Evolutionary conservation across 2,329 filamentous ascomycete species (phyloP).

Genomic region (Stagonosporopsis cucurbitacearum): DNA sequence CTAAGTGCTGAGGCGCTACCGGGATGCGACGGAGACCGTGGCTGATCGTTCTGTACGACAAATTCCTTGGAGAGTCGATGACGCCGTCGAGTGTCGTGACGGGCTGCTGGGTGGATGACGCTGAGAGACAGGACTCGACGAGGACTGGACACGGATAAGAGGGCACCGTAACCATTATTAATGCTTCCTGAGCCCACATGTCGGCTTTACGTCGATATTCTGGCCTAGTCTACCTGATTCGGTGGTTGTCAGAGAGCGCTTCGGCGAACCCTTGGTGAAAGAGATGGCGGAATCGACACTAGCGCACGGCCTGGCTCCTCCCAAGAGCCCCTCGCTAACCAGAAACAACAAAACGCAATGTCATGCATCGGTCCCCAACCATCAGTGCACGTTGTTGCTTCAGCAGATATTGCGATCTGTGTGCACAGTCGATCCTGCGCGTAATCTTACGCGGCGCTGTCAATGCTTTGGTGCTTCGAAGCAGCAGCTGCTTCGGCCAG

Average conservation of each 20-base stretch:
- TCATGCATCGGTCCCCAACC: slow-evolving; percentile 32
- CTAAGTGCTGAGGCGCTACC: slow-evolving; percentile 19
- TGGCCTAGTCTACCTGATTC: slow-evolving; percentile 20
- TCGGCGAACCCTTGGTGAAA: slow-evolving; percentile 22
- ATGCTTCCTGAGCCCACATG: slow-evolving; percentile 22
- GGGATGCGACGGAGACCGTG: slow-evolving; percentile 20
- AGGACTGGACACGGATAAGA: slow-evolving; percentile 2
- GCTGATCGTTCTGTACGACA: slow-evolving; percentile 19
- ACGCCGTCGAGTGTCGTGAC: slow-evolving; percentile 14
- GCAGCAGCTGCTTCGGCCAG: slow-evolving; percentile 23
- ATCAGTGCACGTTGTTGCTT: slow-evolving; percentile 29
- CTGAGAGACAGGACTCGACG: not conserved
- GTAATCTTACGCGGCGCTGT: slow-evolving; percentile 17
- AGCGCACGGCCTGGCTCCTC: slow-evolving; percentile 7
- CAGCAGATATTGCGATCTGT: slow-evolving; percentile 29
- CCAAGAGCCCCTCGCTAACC: slow-evolving; percentile 25
- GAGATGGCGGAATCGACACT: slow-evolving; percentile 27
- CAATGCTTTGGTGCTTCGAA: slow-evolving; percentile 12
- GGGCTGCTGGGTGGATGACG: slow-evolving; percentile 10
- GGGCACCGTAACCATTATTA: slow-evolving; percentile 22
- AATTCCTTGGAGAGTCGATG: slow-evolving; percentile 20
- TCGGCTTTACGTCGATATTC: slow-evolving; percentile 10
- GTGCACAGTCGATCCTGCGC: slow-evolving; percentile 27
- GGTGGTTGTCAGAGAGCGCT: slow-evolving; percentile 13
- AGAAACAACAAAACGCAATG: slow-evolving; percentile 21